These are phyloP conservation scores for Nakaseomyces bracarensis DNA, from an alignment of 1,139 yeast genomes.

Conservation along the genomic window DNA sequence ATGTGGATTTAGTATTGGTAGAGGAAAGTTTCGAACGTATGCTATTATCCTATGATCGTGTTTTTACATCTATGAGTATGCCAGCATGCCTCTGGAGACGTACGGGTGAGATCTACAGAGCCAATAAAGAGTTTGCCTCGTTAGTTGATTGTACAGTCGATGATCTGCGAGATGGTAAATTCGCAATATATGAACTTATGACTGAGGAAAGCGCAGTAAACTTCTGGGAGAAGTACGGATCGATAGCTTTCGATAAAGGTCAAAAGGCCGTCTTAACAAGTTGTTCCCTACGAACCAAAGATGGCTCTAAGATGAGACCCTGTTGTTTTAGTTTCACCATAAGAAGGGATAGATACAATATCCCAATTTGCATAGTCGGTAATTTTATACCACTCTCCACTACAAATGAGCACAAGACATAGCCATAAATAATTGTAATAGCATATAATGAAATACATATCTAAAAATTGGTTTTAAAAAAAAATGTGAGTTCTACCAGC, in stretches of 20 bases:
- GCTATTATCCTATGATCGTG: constrained; percentile 89
- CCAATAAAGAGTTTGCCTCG: constrained; percentile 93
- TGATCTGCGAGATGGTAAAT: constrained; percentile 83
- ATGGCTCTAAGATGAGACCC: constrained; percentile 71
- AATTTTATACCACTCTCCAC: constrained; percentile 73
- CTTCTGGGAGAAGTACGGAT: constrained; percentile 96
- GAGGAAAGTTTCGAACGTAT: constrained; percentile 93
- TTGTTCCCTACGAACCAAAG: constrained; percentile 77
- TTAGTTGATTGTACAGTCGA: constrained; percentile 89
- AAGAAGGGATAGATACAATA: constrained; percentile 84
- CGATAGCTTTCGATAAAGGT: constrained; percentile 91
- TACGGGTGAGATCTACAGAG: constrained; percentile 92
- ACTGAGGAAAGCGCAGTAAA: constrained; percentile 96
- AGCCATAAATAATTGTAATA: not conserved
- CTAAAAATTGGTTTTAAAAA: not conserved
- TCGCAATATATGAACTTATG: constrained; percentile 91
- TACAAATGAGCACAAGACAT: constrained; percentile 1
- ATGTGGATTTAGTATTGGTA: constrained; percentile 83
- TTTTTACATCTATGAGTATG: constrained; percentile 93
- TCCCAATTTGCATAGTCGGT: constrained; percentile 94
- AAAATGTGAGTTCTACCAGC: constrained; percentile 53
- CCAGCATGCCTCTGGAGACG: constrained; percentile 98
- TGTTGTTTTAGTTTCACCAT: constrained; percentile 95
- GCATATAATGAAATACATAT: not conserved
- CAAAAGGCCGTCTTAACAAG: constrained; percentile 93